A percentile compares a stretch with the other conserved stretches of the same genome.
phyloP scores from a whole-genome alignment of 768 basidiomycete genomes.

The Dacryopinax primogenitus region DNA sequence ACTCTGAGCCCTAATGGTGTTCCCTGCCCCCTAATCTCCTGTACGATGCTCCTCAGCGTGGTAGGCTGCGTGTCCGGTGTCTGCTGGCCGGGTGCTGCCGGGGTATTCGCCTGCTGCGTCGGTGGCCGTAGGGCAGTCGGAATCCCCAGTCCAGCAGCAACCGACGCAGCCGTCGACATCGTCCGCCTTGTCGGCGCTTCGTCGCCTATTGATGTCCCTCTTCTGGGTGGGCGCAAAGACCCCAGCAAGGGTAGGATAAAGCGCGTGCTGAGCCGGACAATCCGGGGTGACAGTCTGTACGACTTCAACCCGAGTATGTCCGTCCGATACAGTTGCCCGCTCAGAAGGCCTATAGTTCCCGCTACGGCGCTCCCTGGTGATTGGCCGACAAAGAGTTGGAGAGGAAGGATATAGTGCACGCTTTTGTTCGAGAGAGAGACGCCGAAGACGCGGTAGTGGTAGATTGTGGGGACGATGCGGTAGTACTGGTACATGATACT shows the following conservation, averaged over 20 bases:
- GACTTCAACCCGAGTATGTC: constrained; percentile 66
- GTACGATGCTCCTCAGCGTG: constrained; percentile 28
- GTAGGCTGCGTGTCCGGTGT: background rate
- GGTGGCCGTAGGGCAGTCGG: background rate
- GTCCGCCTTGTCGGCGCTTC: background rate
- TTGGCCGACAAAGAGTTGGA: constrained; percentile 61
- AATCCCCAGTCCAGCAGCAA: background rate
- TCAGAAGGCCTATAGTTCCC: constrained; percentile 49
- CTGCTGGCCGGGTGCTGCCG: background rate
- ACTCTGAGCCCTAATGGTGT: constrained; percentile 49
- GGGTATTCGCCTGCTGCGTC: background rate
- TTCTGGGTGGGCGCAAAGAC: constrained; percentile 43
- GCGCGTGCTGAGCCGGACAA: constrained; percentile 43
- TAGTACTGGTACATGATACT: constrained; percentile 73
- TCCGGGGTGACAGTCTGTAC: constrained; percentile 56
- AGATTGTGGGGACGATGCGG: constrained; percentile 60
- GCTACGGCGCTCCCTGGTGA: constrained; percentile 53
- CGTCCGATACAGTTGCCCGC: constrained; percentile 71
- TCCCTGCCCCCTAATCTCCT: constrained; percentile 57
- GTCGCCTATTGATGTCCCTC: background rate
- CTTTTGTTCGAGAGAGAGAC: constrained; percentile 64
- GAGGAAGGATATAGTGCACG: constrained; percentile 54
- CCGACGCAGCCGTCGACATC: constrained; percentile 1
- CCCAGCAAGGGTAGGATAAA: constrained; percentile 59
- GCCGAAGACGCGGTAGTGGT: constrained; percentile 64